Conservation (phyloP, 139 green algal genomes). For the Ettlia oleoabundans region DNA sequence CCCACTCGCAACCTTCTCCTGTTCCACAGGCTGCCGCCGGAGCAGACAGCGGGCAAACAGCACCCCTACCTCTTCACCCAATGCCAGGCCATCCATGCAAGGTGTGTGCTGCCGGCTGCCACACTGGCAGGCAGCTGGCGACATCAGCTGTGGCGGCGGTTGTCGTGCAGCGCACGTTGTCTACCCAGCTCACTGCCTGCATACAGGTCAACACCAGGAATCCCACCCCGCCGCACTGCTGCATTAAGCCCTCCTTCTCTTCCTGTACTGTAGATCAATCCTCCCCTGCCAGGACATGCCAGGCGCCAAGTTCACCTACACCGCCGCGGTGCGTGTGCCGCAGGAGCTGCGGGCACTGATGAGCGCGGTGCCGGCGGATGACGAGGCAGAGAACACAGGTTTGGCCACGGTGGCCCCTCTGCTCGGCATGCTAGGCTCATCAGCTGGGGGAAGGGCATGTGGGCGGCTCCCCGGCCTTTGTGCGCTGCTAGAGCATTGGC, state of each 20-base stretch:
- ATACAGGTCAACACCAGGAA: no score
- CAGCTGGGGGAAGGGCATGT: no score
- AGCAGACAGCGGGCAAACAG: slow-evolving; percentile 80
- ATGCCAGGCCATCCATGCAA: slow-evolving; percentile 96
- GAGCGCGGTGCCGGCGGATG: slow-evolving; percentile 69
- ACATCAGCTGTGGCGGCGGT: no score
- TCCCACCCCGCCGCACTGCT: not conserved
- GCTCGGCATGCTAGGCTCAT: no score
- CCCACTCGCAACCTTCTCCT: slow-evolving; percentile 34
- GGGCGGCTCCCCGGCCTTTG: no score
- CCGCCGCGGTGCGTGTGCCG: slow-evolving; percentile 76
- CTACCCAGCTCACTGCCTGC: no score
- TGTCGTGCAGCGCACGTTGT: no score
- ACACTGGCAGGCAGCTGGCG: not conserved
- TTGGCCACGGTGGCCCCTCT: not conserved
- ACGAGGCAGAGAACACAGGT: not conserved
- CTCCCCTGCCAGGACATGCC: slow-evolving; percentile 94
- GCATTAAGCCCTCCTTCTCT: not conserved
- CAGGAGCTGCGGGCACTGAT: slow-evolving; percentile 78
- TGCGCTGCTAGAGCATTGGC: no score
- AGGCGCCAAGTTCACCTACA: slow-evolving; percentile 83
- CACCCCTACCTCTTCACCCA: slow-evolving; percentile 94
- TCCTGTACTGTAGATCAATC: slow-evolving; percentile 59
- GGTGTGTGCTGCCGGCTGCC: not conserved
- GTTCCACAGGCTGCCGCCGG: slow-evolving; percentile 54